phyloP scores from a whole-genome alignment of 331 rosid species.

The Telfairia occidentalis region DNA sequence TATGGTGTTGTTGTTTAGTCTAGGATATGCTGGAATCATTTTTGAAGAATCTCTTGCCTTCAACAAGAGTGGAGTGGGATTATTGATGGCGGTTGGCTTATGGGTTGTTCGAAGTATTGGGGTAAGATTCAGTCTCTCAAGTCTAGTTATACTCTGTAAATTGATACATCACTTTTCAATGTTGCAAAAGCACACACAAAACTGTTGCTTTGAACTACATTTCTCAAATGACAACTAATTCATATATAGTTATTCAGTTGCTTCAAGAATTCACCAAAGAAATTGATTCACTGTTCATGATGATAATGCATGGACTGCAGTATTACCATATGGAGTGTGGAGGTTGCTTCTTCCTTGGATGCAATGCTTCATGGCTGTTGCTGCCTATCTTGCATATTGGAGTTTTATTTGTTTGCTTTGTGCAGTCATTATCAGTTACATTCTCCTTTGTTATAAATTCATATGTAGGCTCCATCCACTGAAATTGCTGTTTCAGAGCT shows the following conservation, averaged over 20 bases:
- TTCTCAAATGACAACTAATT: background rate
- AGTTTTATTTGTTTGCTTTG: background rate
- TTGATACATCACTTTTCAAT: background rate
- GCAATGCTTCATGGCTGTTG: background rate
- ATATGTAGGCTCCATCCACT: constrained; percentile 74
- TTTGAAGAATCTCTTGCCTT: constrained; percentile 93
- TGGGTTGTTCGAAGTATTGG: constrained; percentile 90
- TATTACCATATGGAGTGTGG: background rate
- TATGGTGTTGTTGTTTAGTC: constrained; percentile 75
- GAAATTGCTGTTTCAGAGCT: constrained; percentile 85
- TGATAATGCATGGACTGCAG: background rate
- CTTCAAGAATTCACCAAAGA: background rate
- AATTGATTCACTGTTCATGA: background rate
- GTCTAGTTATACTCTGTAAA: background rate
- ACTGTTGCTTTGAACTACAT: background rate
- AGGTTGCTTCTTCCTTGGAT: background rate
- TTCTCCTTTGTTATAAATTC: constrained; percentile 10
- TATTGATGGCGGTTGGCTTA: constrained; percentile 92
- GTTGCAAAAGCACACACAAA: background rate
- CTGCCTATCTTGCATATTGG: background rate
- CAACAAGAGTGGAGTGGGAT: constrained; percentile 90
- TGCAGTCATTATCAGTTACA: background rate
- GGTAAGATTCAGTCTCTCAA: constrained; percentile 33
- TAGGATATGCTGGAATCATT: constrained; percentile 95
- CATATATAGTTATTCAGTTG: background rate